Evolutionary conservation across 148 eudicot species (phyloP).

Genomic region (Heliosperma pusillum): DNA sequence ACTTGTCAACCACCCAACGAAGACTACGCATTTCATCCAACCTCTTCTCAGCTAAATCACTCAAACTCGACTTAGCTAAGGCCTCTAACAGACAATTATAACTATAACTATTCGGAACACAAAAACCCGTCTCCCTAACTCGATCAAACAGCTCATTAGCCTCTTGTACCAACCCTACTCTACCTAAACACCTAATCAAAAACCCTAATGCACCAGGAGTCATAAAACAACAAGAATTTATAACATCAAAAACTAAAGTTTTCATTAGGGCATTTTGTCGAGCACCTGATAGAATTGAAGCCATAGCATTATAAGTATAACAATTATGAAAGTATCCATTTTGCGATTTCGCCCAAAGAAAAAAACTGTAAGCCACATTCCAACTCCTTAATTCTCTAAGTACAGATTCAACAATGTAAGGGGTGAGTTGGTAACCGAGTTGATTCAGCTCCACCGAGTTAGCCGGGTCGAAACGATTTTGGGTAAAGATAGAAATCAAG

Average conservation of each 20-base stretch:
- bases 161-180: slow-evolving; percentile 55
- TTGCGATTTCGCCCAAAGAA: slow-evolving; percentile 62
- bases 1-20: slow-evolving; percentile 57
- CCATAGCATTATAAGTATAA: slow-evolving; percentile 71
- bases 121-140: slow-evolving; percentile 40
- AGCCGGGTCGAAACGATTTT: slow-evolving; percentile 19
- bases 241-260: slow-evolving; percentile 30
- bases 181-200: slow-evolving; percentile 69
- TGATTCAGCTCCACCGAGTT: slow-evolving; percentile 28
- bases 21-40: slow-evolving; percentile 58
- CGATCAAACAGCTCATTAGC: slow-evolving; percentile 66
- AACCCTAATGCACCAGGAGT: slow-evolving; percentile 68
- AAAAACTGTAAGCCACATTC: slow-evolving; percentile 54
- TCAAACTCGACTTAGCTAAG: slow-evolving; percentile 42
- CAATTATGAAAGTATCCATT: slow-evolving; percentile 56
- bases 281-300: slow-evolving; percentile 65
- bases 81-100: slow-evolving; percentile 74
- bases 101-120: slow-evolving; percentile 53
- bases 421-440: slow-evolving; percentile 44
- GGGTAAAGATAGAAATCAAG: slow-evolving; percentile 50
- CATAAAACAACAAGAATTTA: slow-evolving; percentile 38
- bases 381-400: slow-evolving; percentile 45
- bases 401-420: slow-evolving; percentile 53
- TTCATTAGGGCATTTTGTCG: slow-evolving; percentile 76
- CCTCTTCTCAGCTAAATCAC: slow-evolving; percentile 48